phyloP scores from a whole-genome alignment of 345 rosid genomes.

The Jatropha curcas region DNA sequence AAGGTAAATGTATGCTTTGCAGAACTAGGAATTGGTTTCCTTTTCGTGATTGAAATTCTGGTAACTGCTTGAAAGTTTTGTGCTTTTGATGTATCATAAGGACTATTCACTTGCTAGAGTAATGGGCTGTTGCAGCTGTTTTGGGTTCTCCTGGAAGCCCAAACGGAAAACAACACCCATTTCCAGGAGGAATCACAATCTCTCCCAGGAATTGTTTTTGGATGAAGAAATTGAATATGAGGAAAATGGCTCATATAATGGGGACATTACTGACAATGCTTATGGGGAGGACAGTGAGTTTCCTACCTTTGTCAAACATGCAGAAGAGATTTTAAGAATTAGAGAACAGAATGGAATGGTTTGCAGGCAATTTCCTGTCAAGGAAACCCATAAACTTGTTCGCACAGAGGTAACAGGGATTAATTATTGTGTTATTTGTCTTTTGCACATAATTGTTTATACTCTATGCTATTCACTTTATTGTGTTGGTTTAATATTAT shows the following conservation, averaged over 20 bases:
- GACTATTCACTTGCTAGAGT: constrained; percentile 53
- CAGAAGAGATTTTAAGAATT: constrained; percentile 75
- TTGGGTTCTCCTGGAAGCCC: constrained; percentile 61
- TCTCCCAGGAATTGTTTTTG: constrained; percentile 56
- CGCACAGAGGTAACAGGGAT: constrained; percentile 66
- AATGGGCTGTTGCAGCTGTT: constrained; percentile 94
- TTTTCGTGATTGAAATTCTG: constrained; percentile 24
- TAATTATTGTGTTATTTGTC: background rate
- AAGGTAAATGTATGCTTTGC: constrained; percentile 22
- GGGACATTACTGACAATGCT: constrained; percentile 50
- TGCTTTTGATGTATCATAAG: constrained; percentile 54
- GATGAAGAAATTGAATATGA: constrained; percentile 59
- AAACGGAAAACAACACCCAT: constrained; percentile 33
- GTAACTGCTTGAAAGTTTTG: constrained; percentile 22
- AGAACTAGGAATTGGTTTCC: constrained; percentile 29
- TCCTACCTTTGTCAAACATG: constrained; percentile 45
- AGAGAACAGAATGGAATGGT: constrained; percentile 69
- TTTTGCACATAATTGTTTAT: background rate
- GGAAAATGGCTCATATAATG: constrained; percentile 52
- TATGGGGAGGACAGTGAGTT: constrained; percentile 56
- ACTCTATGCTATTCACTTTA: background rate
- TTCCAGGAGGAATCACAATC: constrained; percentile 34
- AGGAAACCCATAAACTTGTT: constrained; percentile 73
- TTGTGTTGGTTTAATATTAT: background rate
- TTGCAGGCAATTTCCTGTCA: constrained; percentile 90